These are phyloP conservation scores for Fusarium hainanense DNA, from an alignment of 2,329 filamentous ascomycete genomes.

Conservation along the genomic window DNA sequence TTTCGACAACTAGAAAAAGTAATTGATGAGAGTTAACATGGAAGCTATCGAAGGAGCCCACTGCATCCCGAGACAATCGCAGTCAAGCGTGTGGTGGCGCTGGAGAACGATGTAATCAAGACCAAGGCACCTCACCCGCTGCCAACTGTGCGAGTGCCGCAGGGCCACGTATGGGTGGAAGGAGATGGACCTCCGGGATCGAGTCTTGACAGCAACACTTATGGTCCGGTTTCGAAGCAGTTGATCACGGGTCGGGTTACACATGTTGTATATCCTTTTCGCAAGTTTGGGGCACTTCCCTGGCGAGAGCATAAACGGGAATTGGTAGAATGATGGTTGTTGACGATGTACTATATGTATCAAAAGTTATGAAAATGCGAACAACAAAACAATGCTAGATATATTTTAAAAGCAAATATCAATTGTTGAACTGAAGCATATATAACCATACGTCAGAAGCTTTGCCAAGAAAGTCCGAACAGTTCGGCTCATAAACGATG, in stretches of 20 bases:
- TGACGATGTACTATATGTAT: neutral
- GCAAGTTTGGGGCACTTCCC: slow-evolving; percentile 65
- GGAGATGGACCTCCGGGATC: slow-evolving; percentile 81
- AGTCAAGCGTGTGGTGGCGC: slow-evolving; percentile 84
- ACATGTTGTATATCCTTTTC: slow-evolving; percentile 76
- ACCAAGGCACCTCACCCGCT: slow-evolving; percentile 71
- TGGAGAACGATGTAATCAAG: slow-evolving; percentile 81
- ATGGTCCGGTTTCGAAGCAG: slow-evolving; percentile 82
- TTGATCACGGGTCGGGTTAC: slow-evolving; percentile 81
- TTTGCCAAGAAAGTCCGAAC: neutral
- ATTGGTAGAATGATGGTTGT: slow-evolving; percentile 30
- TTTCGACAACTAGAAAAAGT: neutral
- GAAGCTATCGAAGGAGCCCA: slow-evolving; percentile 68
- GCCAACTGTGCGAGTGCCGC: slow-evolving; percentile 72
- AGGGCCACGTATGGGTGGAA: slow-evolving; percentile 93
- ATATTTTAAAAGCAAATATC: neutral
- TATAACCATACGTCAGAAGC: neutral
- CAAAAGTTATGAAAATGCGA: neutral
- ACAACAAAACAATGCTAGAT: neutral
- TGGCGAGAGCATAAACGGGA: slow-evolving; percentile 65
- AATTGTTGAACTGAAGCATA: neutral
- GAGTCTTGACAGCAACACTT: slow-evolving; percentile 87
- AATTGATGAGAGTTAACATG: slow-evolving; percentile 7
- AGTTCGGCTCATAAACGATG: neutral
- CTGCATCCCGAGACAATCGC: slow-evolving; percentile 73